These are phyloP conservation scores for Haplosporangium gracile DNA, from an alignment of 192 early-diverging fungal genomes.

Conservation along the genomic window DNA sequence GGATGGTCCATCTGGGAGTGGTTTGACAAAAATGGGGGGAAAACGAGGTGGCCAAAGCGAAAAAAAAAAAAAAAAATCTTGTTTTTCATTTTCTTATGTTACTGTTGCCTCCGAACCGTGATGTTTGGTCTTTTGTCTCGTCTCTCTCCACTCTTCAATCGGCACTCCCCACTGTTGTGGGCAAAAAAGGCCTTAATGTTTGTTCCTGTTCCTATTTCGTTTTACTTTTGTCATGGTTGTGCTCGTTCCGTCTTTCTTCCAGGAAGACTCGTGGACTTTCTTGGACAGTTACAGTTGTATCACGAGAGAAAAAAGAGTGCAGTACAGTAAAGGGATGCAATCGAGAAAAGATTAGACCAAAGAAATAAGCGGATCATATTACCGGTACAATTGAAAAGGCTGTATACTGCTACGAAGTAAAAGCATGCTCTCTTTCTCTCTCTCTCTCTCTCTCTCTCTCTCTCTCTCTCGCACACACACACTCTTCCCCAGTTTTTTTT, in stretches of 20 bases:
- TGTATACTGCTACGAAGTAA: neutral
- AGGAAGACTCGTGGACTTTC: no score
- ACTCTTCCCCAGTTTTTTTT: neutral
- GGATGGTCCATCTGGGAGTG: neutral
- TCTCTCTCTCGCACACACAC: neutral
- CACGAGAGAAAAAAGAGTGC: no score
- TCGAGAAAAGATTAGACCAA: no score
- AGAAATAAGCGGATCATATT: no score
- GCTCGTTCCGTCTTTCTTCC: no score
- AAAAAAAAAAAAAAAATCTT: neutral
- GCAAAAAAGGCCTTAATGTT: neutral
- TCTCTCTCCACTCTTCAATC: neutral
- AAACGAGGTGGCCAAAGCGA: neutral
- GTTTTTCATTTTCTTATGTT: neutral
- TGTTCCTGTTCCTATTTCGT: no score
- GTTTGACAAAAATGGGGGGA: neutral
- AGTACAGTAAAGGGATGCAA: no score
- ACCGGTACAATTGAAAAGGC: neutral
- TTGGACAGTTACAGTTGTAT: no score
- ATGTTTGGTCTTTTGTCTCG: neutral
- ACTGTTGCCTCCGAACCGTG: neutral
- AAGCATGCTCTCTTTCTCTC: neutral
- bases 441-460: neutral
- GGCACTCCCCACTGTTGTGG: neutral
- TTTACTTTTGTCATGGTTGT: no score